Evolutionary conservation across 164 flowering plant species (phyloP).

Genomic region (Liquidambar formosana): DNA sequence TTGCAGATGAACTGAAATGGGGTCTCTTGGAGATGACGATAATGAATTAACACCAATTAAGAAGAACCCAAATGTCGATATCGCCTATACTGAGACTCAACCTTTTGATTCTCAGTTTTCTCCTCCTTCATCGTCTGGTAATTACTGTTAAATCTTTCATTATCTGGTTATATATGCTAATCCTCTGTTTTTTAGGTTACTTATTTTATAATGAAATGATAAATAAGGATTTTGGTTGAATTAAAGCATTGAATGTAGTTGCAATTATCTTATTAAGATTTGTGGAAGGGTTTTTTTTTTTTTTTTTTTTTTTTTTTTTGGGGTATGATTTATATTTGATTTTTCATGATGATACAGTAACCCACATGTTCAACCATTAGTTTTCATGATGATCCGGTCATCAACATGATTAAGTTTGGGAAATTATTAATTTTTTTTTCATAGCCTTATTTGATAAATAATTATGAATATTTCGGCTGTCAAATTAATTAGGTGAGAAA

Average conservation of each 20-base stretch:
- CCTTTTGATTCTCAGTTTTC: slow-evolving; percentile 16
- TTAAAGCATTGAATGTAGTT: background rate
- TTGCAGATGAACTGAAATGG: slow-evolving; percentile 20
- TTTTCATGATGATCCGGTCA: too few species aligned
- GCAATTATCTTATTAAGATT: background rate
- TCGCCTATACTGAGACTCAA: slow-evolving; percentile 10
- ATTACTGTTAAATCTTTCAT: background rate
- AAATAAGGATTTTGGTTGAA: background rate
- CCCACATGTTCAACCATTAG: background rate
- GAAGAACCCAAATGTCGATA: slow-evolving; percentile 1
- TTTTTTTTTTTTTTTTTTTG: background rate
- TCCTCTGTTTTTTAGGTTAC: background rate
- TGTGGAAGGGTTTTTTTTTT: background rate
- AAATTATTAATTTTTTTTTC: background rate
- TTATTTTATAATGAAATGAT: background rate
- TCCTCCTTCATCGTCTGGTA: slow-evolving; percentile 14
- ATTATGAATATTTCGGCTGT: background rate
- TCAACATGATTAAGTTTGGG: background rate
- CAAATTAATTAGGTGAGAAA: slow-evolving; percentile 21
- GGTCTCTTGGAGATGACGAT: slow-evolving; percentile 16
- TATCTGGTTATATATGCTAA: background rate
- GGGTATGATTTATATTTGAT: background rate
- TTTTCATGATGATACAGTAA: too few species aligned
- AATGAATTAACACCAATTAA: slow-evolving; percentile 3
- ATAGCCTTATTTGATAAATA: background rate